phyloP scores from a whole-genome alignment of 306 rosid genomes.

The Trichosanthes cucumerina region DNA sequence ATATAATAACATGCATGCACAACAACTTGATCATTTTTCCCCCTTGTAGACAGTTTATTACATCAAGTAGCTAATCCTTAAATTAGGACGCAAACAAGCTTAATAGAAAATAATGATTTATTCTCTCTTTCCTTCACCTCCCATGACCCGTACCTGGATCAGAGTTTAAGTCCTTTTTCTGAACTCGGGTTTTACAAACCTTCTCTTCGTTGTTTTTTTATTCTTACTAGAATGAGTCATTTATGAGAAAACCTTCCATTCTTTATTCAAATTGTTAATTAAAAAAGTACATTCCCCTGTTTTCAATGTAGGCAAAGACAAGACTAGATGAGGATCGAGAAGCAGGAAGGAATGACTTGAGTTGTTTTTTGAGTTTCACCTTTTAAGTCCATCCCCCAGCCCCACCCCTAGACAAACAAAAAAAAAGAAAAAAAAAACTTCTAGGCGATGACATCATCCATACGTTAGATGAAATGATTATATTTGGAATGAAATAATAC shows the following conservation, averaged over 20 bases:
- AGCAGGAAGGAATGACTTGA: conserved; percentile 10
- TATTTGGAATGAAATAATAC: conserved; percentile 1
- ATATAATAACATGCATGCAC: not conserved
- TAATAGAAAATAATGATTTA: not conserved
- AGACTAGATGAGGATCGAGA: conserved; percentile 13
- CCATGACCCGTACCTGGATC: not conserved
- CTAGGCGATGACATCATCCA: not conserved
- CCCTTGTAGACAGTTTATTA: not conserved
- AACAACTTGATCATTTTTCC: not conserved
- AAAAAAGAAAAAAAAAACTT: not conserved
- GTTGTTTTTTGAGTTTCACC: not conserved
- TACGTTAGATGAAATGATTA: conserved; percentile 1
- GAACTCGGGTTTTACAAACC: not conserved
- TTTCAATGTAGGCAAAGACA: conserved; percentile 13
- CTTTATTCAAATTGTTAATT: not conserved
- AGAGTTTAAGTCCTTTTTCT: not conserved
- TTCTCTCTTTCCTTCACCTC: not conserved
- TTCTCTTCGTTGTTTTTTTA: not conserved
- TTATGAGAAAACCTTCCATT: not conserved
- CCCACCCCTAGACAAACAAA: conserved; percentile 3
- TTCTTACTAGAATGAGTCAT: not conserved
- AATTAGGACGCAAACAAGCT: not conserved
- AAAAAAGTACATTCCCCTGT: conserved; percentile 8
- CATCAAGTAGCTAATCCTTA: not conserved
- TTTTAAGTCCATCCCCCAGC: not conserved